Percentiles rank a stretch among this genome's conserved stretches.
Conservation (phyloP, 495 filamentous ascomycete species). For the Lichina pygmaea region DNA sequence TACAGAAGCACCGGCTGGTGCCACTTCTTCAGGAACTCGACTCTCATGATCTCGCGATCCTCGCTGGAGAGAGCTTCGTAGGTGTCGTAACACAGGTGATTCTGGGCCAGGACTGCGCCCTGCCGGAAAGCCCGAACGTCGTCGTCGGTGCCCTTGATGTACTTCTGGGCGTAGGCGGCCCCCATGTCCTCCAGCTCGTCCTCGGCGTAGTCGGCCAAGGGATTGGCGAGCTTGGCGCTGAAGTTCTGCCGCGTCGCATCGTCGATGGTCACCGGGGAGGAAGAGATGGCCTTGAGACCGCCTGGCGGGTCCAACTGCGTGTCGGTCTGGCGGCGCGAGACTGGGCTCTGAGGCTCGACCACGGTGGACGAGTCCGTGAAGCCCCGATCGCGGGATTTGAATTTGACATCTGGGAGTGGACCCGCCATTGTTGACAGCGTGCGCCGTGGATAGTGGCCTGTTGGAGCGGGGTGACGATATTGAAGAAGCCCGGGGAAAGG, state of each 20-base stretch:
- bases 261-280: not conserved
- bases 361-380: no score
- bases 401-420: no score
- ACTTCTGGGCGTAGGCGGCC: conserved; percentile 32
- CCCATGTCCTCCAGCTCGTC: conserved; percentile 33
- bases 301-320: no score
- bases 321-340: no score
- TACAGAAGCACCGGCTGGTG: conserved; percentile 44
- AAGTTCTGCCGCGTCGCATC: not conserved
- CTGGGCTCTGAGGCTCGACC: no score
- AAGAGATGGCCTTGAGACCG: no score
- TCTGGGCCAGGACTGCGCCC: conserved; percentile 44
- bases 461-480: no score
- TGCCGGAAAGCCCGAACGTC: conserved; percentile 44
- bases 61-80: conserved; percentile 25
- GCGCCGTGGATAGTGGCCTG: no score
- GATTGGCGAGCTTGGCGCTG: conserved; percentile 40
- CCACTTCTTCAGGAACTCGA: conserved; percentile 45
- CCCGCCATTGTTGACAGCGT: no score
- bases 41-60: conserved; percentile 28
- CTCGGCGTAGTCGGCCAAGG: conserved; percentile 33
- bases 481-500: no score
- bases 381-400: no score
- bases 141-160: conserved; percentile 27
- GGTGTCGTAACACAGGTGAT: conserved; percentile 23